Evolutionary conservation across 1,139 yeast genomes (phyloP), one percentile per base, ranked within the genome.

Genomic region (Meyerozyma smithsonii): DNA sequence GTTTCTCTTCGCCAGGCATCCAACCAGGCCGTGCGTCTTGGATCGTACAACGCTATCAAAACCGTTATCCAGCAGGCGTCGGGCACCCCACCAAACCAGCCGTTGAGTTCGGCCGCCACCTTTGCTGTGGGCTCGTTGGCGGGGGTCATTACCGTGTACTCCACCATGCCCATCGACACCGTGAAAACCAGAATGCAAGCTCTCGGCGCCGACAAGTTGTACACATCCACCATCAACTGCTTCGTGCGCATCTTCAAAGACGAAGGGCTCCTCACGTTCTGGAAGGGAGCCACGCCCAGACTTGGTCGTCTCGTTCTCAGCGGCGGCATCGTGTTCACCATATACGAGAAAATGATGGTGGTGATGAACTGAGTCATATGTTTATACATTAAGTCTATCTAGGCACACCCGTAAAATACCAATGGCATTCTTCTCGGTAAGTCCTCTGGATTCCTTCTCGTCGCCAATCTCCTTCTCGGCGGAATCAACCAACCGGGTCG

Each of bases 271-370:
- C 67, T 79, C 54, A 85, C 97, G 4, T 88, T 89, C 66, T 92
- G 98, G 98, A 87, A 87, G 64, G 98, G 98, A 44, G 96, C 97
- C 32, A 90, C 97, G 1, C 98, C 98, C 38, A 74, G 98, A 57
- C 69, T 92, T 48, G 98, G 97, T 3, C 77, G 98, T 52, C 74
- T 92, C 56, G 81, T 90, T 35, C 73, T 92, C 56, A 84, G 95
- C 65, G 97, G 97, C 42, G 97, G 97, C 50, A 90, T 90, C 49
- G 97, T 90, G 12, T 90, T 90, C 63, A 90, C 97, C 25, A 85
- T 90, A 42, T 90, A 90, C 61, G 97, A 90, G 59, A 86, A 88
- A 65, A 84, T 90, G 69, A 69, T 90, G 62, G 77, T 74, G 20
- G 48, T 85, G 12, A 58, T 86, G 57, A 52, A 48, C 11, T 18